These are phyloP conservation scores for Barbarea vulgaris DNA, from an alignment of 345 rosid genomes.

Conservation along the genomic window DNA sequence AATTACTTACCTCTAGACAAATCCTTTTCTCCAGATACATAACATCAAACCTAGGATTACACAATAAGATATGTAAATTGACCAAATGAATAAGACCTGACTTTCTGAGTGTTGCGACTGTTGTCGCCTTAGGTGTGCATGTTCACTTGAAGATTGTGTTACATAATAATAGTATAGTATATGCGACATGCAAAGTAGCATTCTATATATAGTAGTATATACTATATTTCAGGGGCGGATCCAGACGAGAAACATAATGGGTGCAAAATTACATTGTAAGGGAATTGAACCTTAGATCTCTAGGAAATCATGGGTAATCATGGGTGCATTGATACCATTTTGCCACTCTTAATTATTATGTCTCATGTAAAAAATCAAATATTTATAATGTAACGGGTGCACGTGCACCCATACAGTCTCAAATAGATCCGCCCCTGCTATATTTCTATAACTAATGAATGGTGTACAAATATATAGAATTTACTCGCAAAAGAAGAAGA, in stretches of 20 bases:
- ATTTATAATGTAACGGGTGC: no score
- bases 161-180: not conserved
- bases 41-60: not conserved
- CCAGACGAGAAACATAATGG: no score
- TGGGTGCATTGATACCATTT: no score
- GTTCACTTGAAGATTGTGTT: not conserved
- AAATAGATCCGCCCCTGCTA: no score
- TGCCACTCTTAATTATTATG: no score
- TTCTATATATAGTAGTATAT: not conserved
- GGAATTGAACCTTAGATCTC: no score
- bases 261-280: no score
- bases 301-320: no score
- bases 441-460: not conserved
- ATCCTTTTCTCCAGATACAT: not conserved
- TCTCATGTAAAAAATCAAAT: no score
- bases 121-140: not conserved
- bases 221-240: no score
- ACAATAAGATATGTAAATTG: not conserved
- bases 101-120: not conserved
- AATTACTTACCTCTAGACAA: no score
- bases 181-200: not conserved
- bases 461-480: not conserved
- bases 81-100: not conserved
- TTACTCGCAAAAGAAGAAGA: not conserved
- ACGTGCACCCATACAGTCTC: no score